These are phyloP conservation scores for Aspergillus pseudoviridinutans DNA, from an alignment of 2,329 filamentous ascomycete genomes.

Conservation along the genomic window DNA sequence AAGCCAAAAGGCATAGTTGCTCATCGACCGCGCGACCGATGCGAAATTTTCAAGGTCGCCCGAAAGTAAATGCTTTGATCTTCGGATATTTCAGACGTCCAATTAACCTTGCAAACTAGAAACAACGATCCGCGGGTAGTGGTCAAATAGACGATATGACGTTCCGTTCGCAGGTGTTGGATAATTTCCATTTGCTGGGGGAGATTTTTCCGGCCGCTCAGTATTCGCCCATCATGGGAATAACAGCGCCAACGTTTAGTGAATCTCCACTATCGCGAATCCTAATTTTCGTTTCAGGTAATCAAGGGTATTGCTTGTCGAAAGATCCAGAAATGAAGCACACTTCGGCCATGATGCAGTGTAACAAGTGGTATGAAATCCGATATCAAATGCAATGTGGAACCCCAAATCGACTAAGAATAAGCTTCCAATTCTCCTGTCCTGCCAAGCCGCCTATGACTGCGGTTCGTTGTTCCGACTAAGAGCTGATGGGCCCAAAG, in stretches of 20 bases:
- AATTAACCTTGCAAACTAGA: background rate
- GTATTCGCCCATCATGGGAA: background rate
- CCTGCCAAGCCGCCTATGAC: conserved; percentile 16
- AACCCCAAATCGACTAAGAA: background rate
- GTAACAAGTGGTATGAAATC: background rate
- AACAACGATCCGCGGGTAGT: background rate
- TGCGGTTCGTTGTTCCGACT: conserved; percentile 20
- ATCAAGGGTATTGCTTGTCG: background rate
- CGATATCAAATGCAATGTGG: background rate
- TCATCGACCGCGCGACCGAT: background rate
- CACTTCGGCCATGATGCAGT: background rate
- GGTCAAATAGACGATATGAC: background rate
- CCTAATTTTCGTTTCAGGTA: background rate
- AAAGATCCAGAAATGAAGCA: background rate
- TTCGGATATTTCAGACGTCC: background rate
- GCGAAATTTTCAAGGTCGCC: background rate
- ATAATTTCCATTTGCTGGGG: conserved; percentile 6
- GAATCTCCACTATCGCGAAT: background rate
- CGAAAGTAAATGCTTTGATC: background rate
- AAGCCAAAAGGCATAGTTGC: background rate
- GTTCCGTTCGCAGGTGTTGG: background rate
- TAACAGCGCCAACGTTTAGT: background rate
- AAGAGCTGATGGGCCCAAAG: conserved; percentile 25
- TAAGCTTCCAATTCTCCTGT: conserved; percentile 1
- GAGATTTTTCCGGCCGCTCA: conserved; percentile 5